Evolutionary conservation across 1,139 yeast genomes (phyloP), one percentile per base, ranked within the genome.

Genomic region (Sporopachydermia cereana): DNA sequence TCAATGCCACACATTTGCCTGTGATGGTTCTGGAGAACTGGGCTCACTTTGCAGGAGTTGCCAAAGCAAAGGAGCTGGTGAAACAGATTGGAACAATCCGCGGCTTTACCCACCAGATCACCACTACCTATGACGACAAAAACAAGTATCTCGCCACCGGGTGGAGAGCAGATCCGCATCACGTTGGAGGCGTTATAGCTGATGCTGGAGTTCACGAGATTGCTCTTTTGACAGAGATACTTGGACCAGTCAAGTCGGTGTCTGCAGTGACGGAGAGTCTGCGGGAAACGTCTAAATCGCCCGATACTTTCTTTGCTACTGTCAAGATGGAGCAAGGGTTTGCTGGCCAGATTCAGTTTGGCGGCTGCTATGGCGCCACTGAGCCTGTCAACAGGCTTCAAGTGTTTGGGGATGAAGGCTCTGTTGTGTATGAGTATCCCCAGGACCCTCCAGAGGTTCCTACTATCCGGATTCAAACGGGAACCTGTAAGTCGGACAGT

Each of bases 181-280:
- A 88, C 58, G 74, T 86, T 52, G 96, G 96, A 48, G 96, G 96
- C 0, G 86, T 71, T 63, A 69, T 88, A 54, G 79, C 91, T 52
- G 97, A 88, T 58, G 96, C 96, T 55, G 96, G 96, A 59, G 97
- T 88, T 14, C 97, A 88, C 64, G 96, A 88, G 63, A 68, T 88
- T 61, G 95, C 95, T 2, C 67, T 85, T 42, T 72, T 88, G 54
- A 85, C 95, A 7, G 86, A 77, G 50, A 77, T 85, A n/a, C 69
- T 88, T 49, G 96, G 96, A 44, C 69, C 71, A 30, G 81, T 85
- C 21, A 77, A 73, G 46, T 64, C 79, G 2, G 75, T 86, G 31
- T 72, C 83, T 48, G 95, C 84, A 7, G 73, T 75, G 53, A 79
- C 96, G 17, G 76, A 69, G 51, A 96, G 86, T 65, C 71, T 85